A percentile compares a stretch with the other conserved stretches of the same genome.
These are phyloP conservation scores for Alternaria sp. DNA, from an alignment of 2,329 filamentous ascomycete species.

Conservation along the genomic window DNA sequence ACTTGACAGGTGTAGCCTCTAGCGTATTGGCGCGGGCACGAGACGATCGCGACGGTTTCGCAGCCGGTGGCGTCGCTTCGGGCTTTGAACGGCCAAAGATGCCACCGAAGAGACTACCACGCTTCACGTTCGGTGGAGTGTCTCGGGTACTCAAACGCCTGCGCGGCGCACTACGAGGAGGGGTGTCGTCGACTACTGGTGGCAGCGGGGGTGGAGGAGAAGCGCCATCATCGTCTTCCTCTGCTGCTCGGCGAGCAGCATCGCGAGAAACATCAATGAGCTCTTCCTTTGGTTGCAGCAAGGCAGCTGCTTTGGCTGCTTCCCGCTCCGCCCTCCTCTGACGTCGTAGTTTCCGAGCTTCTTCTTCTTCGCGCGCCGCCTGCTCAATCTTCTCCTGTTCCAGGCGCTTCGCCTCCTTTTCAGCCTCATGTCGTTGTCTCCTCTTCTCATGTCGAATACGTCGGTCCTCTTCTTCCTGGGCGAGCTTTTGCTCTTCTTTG, in stretches of 20 bases:
- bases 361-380: constrained; percentile 30
- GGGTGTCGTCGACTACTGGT: constrained; percentile 24
- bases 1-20: constrained; percentile 19
- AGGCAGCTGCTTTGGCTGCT: constrained; percentile 25
- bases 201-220: constrained; percentile 15
- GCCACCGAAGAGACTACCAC: constrained; percentile 41
- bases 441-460: constrained; percentile 36
- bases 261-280: constrained; percentile 28
- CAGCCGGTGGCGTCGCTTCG: constrained; percentile 30
- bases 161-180: constrained; percentile 30
- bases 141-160: constrained; percentile 38
- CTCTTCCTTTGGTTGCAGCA: constrained; percentile 18
- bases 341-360: constrained; percentile 30
- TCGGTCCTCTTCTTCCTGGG: constrained; percentile 36
- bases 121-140: constrained; percentile 29
- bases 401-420: constrained; percentile 26
- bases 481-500: constrained; percentile 27
- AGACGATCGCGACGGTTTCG: constrained; percentile 31
- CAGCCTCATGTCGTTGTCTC: constrained; percentile 34
- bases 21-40: constrained; percentile 35
- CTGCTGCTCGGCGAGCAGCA: constrained; percentile 29
- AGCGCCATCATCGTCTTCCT: constrained; percentile 18
- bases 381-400: constrained; percentile 21
- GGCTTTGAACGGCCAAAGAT: constrained; percentile 43
- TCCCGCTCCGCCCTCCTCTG: constrained; percentile 36